Base-by-base conservation (phyloP, 768 basidiomycete genomes). In the Xanthoconium purpureum region DNA sequence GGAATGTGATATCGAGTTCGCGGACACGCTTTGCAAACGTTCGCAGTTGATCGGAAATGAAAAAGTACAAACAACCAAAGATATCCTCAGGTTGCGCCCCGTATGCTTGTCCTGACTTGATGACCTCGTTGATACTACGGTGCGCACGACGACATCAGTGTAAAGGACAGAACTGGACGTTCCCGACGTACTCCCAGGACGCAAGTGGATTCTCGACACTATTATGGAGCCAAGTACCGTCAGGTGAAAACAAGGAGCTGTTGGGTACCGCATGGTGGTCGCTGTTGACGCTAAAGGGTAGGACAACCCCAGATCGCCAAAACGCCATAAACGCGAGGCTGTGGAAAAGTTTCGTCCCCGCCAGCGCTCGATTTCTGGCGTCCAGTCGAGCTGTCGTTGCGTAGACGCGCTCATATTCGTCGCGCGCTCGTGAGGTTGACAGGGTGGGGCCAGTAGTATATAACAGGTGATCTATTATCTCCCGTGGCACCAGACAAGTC, bases 1-100 rank as follows among this genome's bases (percentile, higher is more conserved):
- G 58, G 50, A 81, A 72, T 0, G 67, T 64, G 24, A 79, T 63
- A 0, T 67, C 57, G 47, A 79, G 69, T 14, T 62, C 67, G n/a
- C 70, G 66, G 39, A 80, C 61, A 10, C 77, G 75, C n/a, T 56
- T 47, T 0, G 71, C 65, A 59, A 82, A 79, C 3, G 50, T 63
- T 32, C 62, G 63, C 12, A 81, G 70, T 53, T 79, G 70, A 6
- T 74, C 67, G 1, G 72, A 67, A 29, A 81, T 61, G 59, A 69
- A 74, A 52, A 80, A 80, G 62, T 78, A 80, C 14, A 81, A 73
- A 50, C 78, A 81, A 6, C 80, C 80, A 46, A 70, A 77, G 40
- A 79, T 66, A 51, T 81, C 80, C 48, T 75, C 78, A 1, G 63
- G 55, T 6, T 63, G 65, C 3, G 73, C 69, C 0, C 80, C 77